These are phyloP conservation scores for Vaucheria bursata DNA, from an alignment of 352 stramenopile genomes.

Conservation along the genomic window DNA sequence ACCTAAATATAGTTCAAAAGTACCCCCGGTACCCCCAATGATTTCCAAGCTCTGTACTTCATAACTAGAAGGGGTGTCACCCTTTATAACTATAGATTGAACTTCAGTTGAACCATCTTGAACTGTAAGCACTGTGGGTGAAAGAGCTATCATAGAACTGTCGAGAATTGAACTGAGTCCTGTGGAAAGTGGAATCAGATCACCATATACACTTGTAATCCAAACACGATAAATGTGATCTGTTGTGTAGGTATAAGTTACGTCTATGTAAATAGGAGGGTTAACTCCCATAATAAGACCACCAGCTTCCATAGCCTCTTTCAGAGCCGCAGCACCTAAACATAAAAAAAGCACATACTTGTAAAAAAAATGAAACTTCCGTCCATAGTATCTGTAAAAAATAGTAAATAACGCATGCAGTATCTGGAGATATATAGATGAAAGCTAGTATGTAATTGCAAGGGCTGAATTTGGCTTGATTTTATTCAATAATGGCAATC, in stretches of 20 bases:
- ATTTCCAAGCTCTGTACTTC: constrained; percentile 77
- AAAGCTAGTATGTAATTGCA: too few species aligned
- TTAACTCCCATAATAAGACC: not conserved
- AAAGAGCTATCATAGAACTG: constrained; percentile 42
- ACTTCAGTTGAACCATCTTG: constrained; percentile 50
- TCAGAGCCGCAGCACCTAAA: not conserved
- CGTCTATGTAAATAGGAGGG: not conserved
- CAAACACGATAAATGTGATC: constrained; percentile 63
- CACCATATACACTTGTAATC: constrained; percentile 71
- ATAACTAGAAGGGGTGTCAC: constrained; percentile 70
- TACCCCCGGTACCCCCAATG: constrained; percentile 59
- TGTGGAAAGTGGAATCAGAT: constrained; percentile 57
- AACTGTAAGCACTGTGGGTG: constrained; percentile 31
- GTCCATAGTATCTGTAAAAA: too few species aligned
- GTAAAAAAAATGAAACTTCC: too few species aligned
- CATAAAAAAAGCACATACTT: too few species aligned
- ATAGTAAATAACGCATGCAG: too few species aligned
- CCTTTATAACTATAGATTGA: constrained; percentile 56
- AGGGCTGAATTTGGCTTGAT: too few species aligned
- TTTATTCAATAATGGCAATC: too few species aligned
- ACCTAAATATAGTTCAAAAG: constrained; percentile 60
- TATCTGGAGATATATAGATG: too few species aligned
- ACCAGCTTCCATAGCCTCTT: not conserved
- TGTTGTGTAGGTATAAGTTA: constrained; percentile 51
- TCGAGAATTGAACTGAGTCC: not conserved